Evolutionary conservation across 495 filamentous ascomycete species (phyloP), one percentile per base, ranked within the genome.

Genomic region (Chaetomium tenue): DNA sequence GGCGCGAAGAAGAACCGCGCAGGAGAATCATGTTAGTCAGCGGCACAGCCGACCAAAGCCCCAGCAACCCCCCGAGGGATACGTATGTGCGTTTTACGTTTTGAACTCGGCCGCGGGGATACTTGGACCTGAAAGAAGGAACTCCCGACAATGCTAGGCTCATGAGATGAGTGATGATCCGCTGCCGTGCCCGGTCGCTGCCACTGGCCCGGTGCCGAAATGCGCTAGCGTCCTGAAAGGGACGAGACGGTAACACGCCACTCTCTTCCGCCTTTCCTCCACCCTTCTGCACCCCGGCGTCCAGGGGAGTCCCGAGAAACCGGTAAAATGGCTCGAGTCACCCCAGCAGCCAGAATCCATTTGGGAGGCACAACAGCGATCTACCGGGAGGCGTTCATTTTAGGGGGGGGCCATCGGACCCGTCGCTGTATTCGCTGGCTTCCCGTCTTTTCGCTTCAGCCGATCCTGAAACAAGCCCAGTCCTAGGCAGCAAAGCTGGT

Each of bases 341-440:
- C 50, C 60, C 60, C 37, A 2, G 30, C 28, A 5, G 30, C 28
- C 33, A 54, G 6, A 11, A 5, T 11, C 39, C 25, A 16, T 30
- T 55, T 7, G 25, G 53, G 61, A 26, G 51, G 55, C 60, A 62
- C 60, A 55, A 50, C 52, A 63, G 61, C 37, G n/a, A 42, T 57
- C 54, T 57, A 37, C 37, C 51, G 28, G 5, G 25, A 26, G 25
- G 13, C 47, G 46, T 25, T 61, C 54, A 20, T 61, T 50, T 39
- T 23, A 25, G 46, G 13, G 53, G 6, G 18, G 46, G 46, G n/a
- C 2, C n/a, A 50, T 20, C n/a, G 44, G 44, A 20, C 8, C 8
- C 44, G 1, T 47, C n/a, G 44, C n/a, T 7, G 9, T 7, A 5
- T 37, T 37, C 33, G 33, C 33, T 37, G 33, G 33, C 5, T 25